These are phyloP conservation scores for Plasmopara muralis DNA, from an alignment of 352 stramenopile species.

Conservation along the genomic window DNA sequence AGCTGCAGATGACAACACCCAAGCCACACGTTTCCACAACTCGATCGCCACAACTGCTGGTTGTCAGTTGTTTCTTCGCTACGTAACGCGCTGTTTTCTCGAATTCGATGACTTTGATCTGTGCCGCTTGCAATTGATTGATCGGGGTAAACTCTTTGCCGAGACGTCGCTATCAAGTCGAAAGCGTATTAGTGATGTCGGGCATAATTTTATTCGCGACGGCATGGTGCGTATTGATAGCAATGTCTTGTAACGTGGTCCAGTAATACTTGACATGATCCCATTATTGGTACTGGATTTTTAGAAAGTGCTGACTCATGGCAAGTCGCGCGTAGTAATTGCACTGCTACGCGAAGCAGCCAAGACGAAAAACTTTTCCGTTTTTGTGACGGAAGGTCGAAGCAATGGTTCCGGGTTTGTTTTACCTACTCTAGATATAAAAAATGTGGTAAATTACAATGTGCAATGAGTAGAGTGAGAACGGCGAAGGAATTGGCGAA, in stretches of 20 bases:
- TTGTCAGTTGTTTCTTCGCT: slow-evolving; percentile 92
- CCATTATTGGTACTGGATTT: slow-evolving; percentile 2
- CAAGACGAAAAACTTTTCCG: slow-evolving; percentile 90
- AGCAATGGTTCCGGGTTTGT: slow-evolving; percentile 85
- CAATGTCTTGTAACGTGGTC: neutral
- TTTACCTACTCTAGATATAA: neutral
- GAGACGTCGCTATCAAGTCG: slow-evolving; percentile 89
- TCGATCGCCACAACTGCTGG: slow-evolving; percentile 87
- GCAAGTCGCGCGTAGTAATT: slow-evolving; percentile 89
- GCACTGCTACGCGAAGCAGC: slow-evolving; percentile 86
- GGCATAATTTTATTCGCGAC: slow-evolving; percentile 92
- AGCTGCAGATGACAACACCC: slow-evolving; percentile 29
- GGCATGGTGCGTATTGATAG: slow-evolving; percentile 55
- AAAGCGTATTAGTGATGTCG: slow-evolving; percentile 90
- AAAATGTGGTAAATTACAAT: slow-evolving; percentile 1
- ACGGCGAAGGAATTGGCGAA: slow-evolving; percentile 80
- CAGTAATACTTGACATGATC: neutral
- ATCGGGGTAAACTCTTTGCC: slow-evolving; percentile 90
- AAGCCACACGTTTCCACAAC: slow-evolving; percentile 56
- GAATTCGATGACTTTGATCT: slow-evolving; percentile 90
- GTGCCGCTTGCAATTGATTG: slow-evolving; percentile 87
- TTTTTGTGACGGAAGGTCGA: slow-evolving; percentile 91
- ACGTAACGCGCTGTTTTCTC: slow-evolving; percentile 89
- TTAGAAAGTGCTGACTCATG: slow-evolving; percentile 90
- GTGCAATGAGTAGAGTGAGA: slow-evolving; percentile 25